These are phyloP conservation scores for Phaeotremella skinneri DNA, from an alignment of 768 basidiomycete genomes.

Conservation along the genomic window DNA sequence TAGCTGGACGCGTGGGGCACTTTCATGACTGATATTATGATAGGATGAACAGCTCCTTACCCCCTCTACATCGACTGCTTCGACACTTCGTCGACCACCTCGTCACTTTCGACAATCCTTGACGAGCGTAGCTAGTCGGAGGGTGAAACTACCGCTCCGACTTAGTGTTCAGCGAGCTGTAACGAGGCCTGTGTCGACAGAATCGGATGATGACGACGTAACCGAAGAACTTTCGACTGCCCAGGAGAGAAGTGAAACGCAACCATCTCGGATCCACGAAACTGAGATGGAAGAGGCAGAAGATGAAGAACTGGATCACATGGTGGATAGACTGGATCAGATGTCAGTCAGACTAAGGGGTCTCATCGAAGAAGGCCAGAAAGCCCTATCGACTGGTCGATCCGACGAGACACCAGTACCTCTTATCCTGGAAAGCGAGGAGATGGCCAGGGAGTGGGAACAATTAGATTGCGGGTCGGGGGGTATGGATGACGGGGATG, in stretches of 20 bases:
- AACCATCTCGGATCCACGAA: too few species aligned
- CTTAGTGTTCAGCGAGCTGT: background rate
- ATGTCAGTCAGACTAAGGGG: conserved; percentile 14
- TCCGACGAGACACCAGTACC: too few species aligned
- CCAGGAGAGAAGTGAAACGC: too few species aligned
- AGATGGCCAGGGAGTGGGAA: background rate
- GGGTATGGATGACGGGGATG: background rate
- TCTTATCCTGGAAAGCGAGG: background rate
- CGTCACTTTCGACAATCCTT: background rate
- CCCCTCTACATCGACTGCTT: conserved; percentile 9
- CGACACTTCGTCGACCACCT: conserved; percentile 1
- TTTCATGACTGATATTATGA: background rate
- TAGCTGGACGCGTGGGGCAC: background rate
- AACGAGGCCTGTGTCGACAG: background rate
- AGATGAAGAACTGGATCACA: conserved; percentile 9
- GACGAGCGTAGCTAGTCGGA: background rate
- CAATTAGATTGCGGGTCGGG: too few species aligned
- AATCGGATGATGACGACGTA: too few species aligned
- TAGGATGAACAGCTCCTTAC: conserved; percentile 13
- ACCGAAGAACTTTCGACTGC: too few species aligned
- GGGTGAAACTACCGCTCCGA: conserved; percentile 2
- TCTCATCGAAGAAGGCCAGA: conserved; percentile 17
- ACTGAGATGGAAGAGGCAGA: conserved; percentile 3
- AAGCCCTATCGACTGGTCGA: conserved; percentile 10
- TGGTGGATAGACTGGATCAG: conserved; percentile 15